Conservation (phyloP, 2,329 filamentous ascomycete genomes). For the Teratosphaeria pseudoeucalypti region DNA sequence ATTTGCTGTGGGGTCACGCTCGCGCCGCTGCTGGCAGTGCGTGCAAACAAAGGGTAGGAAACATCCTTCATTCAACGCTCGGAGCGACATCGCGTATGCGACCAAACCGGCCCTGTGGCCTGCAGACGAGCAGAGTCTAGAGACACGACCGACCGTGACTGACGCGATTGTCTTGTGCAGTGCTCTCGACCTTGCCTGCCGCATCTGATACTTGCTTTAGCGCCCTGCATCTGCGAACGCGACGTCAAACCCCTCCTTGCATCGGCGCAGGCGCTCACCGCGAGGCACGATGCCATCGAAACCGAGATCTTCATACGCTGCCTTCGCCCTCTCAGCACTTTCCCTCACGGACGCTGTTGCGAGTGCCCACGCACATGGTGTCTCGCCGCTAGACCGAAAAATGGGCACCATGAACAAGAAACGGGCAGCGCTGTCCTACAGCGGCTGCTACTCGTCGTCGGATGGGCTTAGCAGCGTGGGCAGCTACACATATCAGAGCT, state of each 20-base stretch:
- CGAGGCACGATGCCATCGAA: constrained; percentile 14
- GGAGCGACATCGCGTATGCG: not conserved
- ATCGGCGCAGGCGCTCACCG: constrained; percentile 6
- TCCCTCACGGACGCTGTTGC: constrained; percentile 3
- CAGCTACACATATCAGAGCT: constrained; percentile 42
- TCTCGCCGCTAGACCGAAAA: not conserved
- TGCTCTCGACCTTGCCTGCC: not conserved
- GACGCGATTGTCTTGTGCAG: not conserved
- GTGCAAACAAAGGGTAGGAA: not conserved
- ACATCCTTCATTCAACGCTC: not conserved
- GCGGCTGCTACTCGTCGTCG: constrained; percentile 44
- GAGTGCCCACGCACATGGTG: constrained; percentile 2
- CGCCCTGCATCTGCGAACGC: not conserved
- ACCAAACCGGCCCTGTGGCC: not conserved
- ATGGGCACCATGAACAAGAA: not conserved
- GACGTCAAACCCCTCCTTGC: constrained; percentile 7
- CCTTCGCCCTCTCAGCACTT: constrained; percentile 5
- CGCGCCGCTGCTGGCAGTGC: not conserved
- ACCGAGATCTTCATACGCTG: constrained; percentile 7
- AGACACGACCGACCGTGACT: not conserved
- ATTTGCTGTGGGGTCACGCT: not conserved
- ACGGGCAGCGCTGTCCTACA: constrained; percentile 12
- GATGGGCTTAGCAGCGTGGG: constrained; percentile 40
- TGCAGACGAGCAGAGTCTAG: not conserved
- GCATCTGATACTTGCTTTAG: not conserved